phyloP scores from a whole-genome alignment of 306 rosid species.

The Acacia melanoxylon region DNA sequence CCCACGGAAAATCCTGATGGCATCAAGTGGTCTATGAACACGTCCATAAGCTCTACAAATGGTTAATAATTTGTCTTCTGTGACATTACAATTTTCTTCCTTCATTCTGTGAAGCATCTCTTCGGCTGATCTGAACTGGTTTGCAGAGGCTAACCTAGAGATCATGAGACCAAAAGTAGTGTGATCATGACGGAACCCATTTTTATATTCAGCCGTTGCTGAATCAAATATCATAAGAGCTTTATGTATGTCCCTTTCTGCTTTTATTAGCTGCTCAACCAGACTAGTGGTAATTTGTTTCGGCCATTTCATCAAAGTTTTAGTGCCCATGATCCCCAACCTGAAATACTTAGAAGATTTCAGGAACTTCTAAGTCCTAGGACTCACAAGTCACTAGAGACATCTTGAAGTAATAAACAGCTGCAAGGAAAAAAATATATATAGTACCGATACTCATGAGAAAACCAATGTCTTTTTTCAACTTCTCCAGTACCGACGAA shows the following conservation, averaged over 20 bases:
- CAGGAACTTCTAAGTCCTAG: slow-evolving; percentile 6
- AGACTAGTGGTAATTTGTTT: slow-evolving; percentile 54
- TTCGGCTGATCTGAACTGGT: slow-evolving; percentile 77
- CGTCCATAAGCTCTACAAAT: slow-evolving; percentile 79
- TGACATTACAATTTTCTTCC: slow-evolving; percentile 64
- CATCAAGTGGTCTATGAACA: slow-evolving; percentile 74
- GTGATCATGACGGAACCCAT: slow-evolving; percentile 81
- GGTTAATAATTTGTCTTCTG: slow-evolving; percentile 60
- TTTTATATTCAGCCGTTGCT: slow-evolving; percentile 75
- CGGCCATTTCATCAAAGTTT: slow-evolving; percentile 72
- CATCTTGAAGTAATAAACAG: slow-evolving; percentile 4
- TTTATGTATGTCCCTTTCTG: slow-evolving; percentile 65
- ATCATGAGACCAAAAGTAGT: slow-evolving; percentile 68
- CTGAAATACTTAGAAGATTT: not conserved
- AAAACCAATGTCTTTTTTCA: not conserved
- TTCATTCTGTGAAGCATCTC: slow-evolving; percentile 74
- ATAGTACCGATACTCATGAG: not conserved
- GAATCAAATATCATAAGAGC: slow-evolving; percentile 69
- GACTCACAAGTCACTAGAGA: slow-evolving; percentile 20
- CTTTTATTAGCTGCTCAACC: slow-evolving; percentile 65
- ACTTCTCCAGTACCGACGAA: not conserved
- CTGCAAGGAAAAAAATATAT: not conserved
- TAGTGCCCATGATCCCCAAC: slow-evolving; percentile 54
- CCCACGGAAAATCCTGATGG: slow-evolving; percentile 65
- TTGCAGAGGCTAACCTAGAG: slow-evolving; percentile 59